Conservation (phyloP, 2,329 filamentous ascomycete species). For the Emergomyces africanus region DNA sequence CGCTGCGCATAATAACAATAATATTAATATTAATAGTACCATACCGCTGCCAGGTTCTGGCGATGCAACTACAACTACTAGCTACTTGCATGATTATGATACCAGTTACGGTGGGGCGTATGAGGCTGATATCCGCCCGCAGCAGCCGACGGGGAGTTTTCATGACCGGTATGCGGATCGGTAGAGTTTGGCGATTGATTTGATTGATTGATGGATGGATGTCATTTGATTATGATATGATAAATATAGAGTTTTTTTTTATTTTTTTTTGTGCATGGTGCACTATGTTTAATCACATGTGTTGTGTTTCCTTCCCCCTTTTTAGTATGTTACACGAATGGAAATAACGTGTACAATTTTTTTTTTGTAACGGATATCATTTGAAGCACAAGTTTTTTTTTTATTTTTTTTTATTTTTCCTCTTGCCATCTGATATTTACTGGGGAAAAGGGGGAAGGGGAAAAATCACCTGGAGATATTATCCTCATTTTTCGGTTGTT, state of each 20-base stretch:
- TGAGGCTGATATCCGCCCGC: constrained; percentile 7
- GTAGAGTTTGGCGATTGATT: neutral
- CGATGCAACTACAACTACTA: no score
- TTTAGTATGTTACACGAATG: neutral
- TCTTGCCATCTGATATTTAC: neutral
- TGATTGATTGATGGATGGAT: neutral
- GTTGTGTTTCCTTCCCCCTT: neutral
- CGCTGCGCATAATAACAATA: neutral
- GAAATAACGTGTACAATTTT: neutral
- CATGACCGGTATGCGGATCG: constrained; percentile 2
- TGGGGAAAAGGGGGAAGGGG: no score
- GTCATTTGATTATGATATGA: neutral
- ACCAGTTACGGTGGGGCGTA: constrained; percentile 31
- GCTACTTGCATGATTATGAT: constrained; percentile 27
- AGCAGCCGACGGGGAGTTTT: neutral
- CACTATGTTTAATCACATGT: neutral
- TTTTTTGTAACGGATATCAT: neutral
- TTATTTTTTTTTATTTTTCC: neutral
- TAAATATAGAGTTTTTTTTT: neutral
- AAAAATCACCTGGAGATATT: no score
- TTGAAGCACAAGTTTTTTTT: neutral
- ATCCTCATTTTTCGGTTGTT: no score
- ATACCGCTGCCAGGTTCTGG: constrained; percentile 14
- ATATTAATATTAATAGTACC: neutral
- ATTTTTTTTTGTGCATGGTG: neutral